Evolutionary conservation across 192 early-diverging fungal species (phyloP), one percentile per base, ranked within the genome.

Genomic region (Coemansia erecta): DNA sequence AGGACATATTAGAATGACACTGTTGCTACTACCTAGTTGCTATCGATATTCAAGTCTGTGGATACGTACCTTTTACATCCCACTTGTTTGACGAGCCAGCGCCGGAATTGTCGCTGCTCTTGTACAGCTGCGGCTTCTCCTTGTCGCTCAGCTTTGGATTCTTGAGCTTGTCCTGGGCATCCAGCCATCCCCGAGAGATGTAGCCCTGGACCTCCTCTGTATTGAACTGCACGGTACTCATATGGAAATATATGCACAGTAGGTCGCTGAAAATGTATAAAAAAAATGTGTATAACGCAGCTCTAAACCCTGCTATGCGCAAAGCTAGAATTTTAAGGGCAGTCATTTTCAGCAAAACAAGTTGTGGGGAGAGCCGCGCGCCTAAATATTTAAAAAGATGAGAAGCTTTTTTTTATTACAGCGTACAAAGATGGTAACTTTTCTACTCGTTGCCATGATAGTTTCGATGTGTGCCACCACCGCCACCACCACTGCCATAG

Each of bases 171-270:
- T 71, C 74, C 23, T 53, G 44, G 6, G 61, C 64, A 68, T 77
- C 74, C 22, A 77, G 65, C 74, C 74, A 77, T 40, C 65, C 74
- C 21, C 61, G 56, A 2, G 68, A 60, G 49, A 77, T 63, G 42
- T 35, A 77, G 13, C 63, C 60, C 58, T 77, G 68, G 18, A 70
- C 50, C n/a, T 70, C 60, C 26, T 58, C 49, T 17, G 47, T 46
- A 31, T 70, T 70, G 43, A 70, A 70, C 15, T 28, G 51, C 11
- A 22, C 22, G 8, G 22, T 49, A 44, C 60, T 72, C 62, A 64
- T 71, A 48, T 31, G 7, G 28, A 31, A 31, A 31, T 31, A 31
- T 5, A 31, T 31, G 28, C 7, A 31, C 7, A 7, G 28, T 7
- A 7, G 7, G 28, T 31, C 7, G 28, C 7, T 31, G 28, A 7